Evolutionary conservation across 2,329 filamentous ascomycete species (phyloP).

Genomic region (Chrysosporium queenslandicum): DNA sequence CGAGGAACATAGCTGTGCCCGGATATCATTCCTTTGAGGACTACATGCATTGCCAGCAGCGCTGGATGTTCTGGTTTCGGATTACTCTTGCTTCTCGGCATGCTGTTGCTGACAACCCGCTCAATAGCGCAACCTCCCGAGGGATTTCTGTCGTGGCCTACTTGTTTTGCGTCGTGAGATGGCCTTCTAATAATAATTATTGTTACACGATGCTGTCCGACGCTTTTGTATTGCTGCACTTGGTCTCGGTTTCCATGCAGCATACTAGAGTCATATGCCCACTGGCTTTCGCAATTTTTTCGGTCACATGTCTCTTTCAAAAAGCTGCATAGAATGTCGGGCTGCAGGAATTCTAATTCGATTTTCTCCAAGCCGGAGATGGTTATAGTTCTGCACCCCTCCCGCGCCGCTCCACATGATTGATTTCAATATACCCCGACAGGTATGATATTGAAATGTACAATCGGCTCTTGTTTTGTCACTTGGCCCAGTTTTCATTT

Average conservation of each 20-base stretch:
- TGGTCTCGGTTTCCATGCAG: neutral
- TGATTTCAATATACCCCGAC: neutral
- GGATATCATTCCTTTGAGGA: neutral
- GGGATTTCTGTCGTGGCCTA: neutral
- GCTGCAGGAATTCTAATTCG: neutral
- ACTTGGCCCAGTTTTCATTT: too few species aligned
- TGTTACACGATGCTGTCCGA: slow-evolving; percentile 2
- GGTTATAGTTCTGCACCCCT: neutral
- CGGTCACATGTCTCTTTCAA: slow-evolving; percentile 7
- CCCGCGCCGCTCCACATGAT: neutral
- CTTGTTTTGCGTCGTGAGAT: too few species aligned
- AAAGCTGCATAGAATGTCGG: neutral
- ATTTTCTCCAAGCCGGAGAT: neutral
- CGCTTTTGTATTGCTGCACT: neutral
- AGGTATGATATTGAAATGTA: too few species aligned
- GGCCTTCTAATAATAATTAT: neutral
- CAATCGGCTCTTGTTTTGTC: too few species aligned
- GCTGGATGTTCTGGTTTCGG: neutral
- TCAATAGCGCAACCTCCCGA: neutral
- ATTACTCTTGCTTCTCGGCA: neutral
- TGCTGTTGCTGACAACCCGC: neutral
- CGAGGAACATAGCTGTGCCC: neutral
- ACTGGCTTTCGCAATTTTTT: neutral
- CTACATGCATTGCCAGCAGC: neutral
- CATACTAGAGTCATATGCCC: slow-evolving; percentile 1